These are phyloP conservation scores for Diplosphaera chodatii DNA, from an alignment of 139 green algal genomes.

Conservation along the genomic window DNA sequence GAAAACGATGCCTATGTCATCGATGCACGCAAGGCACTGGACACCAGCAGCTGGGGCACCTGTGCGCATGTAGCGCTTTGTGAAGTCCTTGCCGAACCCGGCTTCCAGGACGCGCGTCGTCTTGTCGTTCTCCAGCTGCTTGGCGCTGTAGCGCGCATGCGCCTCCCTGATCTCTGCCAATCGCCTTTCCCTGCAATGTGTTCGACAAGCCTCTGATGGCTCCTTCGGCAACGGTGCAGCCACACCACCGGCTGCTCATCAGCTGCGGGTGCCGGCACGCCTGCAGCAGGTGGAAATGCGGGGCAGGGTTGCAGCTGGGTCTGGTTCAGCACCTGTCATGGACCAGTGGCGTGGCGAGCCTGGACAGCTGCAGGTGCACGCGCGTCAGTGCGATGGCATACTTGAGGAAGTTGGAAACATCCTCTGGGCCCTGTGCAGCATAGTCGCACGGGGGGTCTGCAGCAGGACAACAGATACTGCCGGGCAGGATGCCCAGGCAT, in stretches of 20 bases:
- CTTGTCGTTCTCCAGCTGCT: slow-evolving; percentile 72
- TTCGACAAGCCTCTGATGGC: too few species aligned
- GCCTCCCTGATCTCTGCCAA: slow-evolving; percentile 21
- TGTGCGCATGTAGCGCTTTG: slow-evolving; percentile 58
- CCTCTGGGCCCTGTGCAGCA: slow-evolving; percentile 13
- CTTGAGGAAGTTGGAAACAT: slow-evolving; percentile 56
- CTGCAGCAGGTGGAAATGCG: too few species aligned
- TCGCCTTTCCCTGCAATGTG: slow-evolving; percentile 2
- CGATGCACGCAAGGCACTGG: too few species aligned
- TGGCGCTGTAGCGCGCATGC: slow-evolving; percentile 46
- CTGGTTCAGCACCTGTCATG: slow-evolving; percentile 8
- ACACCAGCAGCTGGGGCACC: too few species aligned
- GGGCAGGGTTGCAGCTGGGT: too few species aligned
- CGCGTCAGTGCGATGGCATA: slow-evolving; percentile 41
- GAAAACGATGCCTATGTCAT: too few species aligned
- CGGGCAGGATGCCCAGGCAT: too few species aligned
- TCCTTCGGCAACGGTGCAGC: too few species aligned
- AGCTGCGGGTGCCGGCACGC: too few species aligned
- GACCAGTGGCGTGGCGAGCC: background rate
- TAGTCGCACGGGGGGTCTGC: too few species aligned
- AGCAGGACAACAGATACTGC: too few species aligned
- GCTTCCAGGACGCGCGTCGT: slow-evolving; percentile 61
- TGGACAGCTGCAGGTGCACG: slow-evolving; percentile 37
- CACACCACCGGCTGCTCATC: too few species aligned
- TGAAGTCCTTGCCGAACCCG: slow-evolving; percentile 48